Percentiles rank a stretch among this genome's conserved stretches.
These are phyloP conservation scores for Apophysomyces ossiformis DNA, from an alignment of 371 early-diverging fungal genomes.

Conservation along the genomic window DNA sequence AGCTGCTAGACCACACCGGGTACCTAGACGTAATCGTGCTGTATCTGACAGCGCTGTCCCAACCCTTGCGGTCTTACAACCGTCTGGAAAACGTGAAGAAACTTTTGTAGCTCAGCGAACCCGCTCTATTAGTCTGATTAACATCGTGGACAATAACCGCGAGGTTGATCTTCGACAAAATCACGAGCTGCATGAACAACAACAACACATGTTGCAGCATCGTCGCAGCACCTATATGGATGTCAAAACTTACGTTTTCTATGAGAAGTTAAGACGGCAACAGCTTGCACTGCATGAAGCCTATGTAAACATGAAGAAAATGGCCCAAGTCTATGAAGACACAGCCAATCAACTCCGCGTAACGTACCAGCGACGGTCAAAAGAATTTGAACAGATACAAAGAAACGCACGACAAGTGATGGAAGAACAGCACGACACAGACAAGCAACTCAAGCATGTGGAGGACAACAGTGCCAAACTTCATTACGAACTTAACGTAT, in stretches of 20 bases:
- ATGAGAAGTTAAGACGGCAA: slow-evolving; percentile 42
- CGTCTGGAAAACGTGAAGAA: neutral
- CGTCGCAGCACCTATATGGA: slow-evolving; percentile 37
- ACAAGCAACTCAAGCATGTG: slow-evolving; percentile 35
- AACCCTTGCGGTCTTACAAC: neutral
- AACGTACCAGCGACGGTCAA: slow-evolving; percentile 31
- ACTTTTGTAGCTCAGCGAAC: slow-evolving; percentile 17
- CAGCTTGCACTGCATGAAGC: slow-evolving; percentile 30
- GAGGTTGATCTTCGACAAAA: slow-evolving; percentile 3
- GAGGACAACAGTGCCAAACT: slow-evolving; percentile 51
- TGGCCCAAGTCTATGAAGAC: slow-evolving; percentile 37
- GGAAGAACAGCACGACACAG: slow-evolving; percentile 40
- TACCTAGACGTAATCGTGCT: slow-evolving; percentile 28
- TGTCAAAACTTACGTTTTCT: slow-evolving; percentile 40
- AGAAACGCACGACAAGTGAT: slow-evolving; percentile 25
- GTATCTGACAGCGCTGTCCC: slow-evolving; percentile 26
- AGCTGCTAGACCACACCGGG: slow-evolving; percentile 20
- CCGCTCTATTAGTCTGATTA: slow-evolving; percentile 22
- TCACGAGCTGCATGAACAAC: neutral
- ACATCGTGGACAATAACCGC: slow-evolving; percentile 1
- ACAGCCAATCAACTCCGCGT: slow-evolving; percentile 35
- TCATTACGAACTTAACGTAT: slow-evolving; percentile 49
- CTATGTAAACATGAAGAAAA: slow-evolving; percentile 26
- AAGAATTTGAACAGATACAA: slow-evolving; percentile 38
- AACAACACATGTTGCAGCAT: neutral